Evolutionary conservation across 345 rosid species (phyloP), one percentile per base, ranked within the genome.

Genomic region (Pistacia integerrima): DNA sequence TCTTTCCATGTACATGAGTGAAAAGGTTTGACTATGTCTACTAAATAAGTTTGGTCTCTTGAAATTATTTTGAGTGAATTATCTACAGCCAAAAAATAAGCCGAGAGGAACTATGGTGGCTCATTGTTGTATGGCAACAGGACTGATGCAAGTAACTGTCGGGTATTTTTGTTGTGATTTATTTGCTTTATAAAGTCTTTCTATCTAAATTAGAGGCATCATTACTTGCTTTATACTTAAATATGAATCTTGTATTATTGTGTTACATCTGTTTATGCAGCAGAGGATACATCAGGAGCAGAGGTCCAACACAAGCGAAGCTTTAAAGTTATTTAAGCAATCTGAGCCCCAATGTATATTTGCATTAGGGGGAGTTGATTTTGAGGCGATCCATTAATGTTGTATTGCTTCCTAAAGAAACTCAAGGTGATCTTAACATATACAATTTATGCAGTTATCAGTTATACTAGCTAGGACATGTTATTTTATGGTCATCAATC

Each of bases 81-180:
- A 87, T 76, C 81, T 67, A 70, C 93, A 82, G 74, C 87, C 87
- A 90, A 83, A 78, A 81, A 77, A 84, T 91, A 79, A 68, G 62
- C 83, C 44, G 97, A 91, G 64, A 87, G 90, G 71, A 91, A 87
- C 79, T 87, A 84, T 83, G 91, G 97, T 77, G 97, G 98, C 78
- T 85, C 95, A 62, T 68, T 92, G 82, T 81, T 77, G 71, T 74
- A 78, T 80, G 91, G 90, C 71, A 86, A 85, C 64, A 93, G 82
- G 77, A 90, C 88, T 78, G 97, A 95, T 35, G 64, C 79, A 18
- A 82, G 91, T 85, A 93, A 81, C 81, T 70, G 81, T 76, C 73
- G 52, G 84, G 94, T 88, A 88, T 76, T 74, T 77, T 22, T 63
- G 38, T 38, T 71, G 62, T 79, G 55, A 68, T 59, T 76, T 74